Evolutionary conservation across 108 stramenopile genomes (phyloP).

Genomic region (Skeletonema costatum): DNA sequence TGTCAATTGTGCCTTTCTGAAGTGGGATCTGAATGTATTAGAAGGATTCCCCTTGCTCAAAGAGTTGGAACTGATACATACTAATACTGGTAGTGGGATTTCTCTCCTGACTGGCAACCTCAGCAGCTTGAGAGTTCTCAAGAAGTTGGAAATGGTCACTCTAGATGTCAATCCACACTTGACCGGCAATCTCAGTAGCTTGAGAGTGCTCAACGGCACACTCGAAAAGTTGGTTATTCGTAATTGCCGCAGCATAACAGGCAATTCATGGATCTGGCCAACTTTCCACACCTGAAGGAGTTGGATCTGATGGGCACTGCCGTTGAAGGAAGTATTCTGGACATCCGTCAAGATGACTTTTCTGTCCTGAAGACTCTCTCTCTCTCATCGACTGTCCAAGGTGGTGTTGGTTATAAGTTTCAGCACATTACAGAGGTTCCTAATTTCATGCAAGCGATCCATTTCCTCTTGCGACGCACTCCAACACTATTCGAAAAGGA

Average conservation of each 20-base stretch:
- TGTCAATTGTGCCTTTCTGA: too few species aligned
- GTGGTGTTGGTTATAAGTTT: background rate
- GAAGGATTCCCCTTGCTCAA: too few species aligned
- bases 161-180: too few species aligned
- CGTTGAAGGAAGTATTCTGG: background rate
- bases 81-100: too few species aligned
- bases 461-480: background rate
- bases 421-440: background rate
- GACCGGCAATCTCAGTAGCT: background rate
- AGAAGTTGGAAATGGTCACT: too few species aligned
- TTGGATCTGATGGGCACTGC: background rate
- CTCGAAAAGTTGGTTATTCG: background rate
- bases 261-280: conserved; percentile 5
- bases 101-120: too few species aligned
- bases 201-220: background rate
- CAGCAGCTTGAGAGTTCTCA: too few species aligned
- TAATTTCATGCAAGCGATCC: background rate
- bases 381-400: background rate
- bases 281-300: conserved; percentile 6
- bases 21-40: too few species aligned
- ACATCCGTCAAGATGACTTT: too few species aligned
- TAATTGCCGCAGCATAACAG: background rate
- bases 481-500: too few species aligned
- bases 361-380: too few species aligned
- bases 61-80: too few species aligned